These are phyloP conservation scores for Hortiboletus rubellus DNA, from an alignment of 1,284 basidiomycete genomes.

Conservation along the genomic window DNA sequence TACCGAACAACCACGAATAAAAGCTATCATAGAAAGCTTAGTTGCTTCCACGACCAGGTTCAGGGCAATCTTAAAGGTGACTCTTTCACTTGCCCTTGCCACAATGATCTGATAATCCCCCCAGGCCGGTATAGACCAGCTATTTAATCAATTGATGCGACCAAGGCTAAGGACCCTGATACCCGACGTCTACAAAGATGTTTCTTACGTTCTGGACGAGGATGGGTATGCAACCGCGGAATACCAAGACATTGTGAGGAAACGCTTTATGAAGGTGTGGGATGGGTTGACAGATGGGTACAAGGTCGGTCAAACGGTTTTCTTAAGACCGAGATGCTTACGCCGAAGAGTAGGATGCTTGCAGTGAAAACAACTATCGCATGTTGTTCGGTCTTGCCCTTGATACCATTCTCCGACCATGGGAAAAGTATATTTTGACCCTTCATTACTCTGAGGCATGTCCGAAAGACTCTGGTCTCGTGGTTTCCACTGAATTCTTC, in stretches of 20 bases:
- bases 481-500: conserved; percentile 12
- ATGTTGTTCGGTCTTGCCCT: conserved; percentile 82
- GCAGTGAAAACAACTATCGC: conserved; percentile 88
- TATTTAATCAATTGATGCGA: conserved; percentile 91
- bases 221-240: conserved; percentile 83
- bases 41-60: conserved; percentile 61
- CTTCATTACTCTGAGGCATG: conserved; percentile 87
- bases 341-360: conserved; percentile 57
- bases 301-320: conserved; percentile 51
- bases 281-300: conserved; percentile 82
- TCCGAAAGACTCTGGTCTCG: background rate
- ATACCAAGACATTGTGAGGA: conserved; percentile 81
- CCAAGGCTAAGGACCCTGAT: conserved; percentile 84
- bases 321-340: conserved; percentile 1
- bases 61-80: conserved; percentile 68
- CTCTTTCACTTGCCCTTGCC: background rate
- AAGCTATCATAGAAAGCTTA: conserved; percentile 49
- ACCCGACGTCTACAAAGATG: conserved; percentile 86
- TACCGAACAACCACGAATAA: conserved; percentile 53
- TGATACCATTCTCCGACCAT: conserved; percentile 86
- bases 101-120: conserved; percentile 10
- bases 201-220: conserved; percentile 88
- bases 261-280: conserved; percentile 88
- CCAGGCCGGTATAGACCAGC: conserved; percentile 85
- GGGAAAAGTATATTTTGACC: conserved; percentile 85